Conservation (phyloP, 176 grass and related monocot species). For the Carex scoparia region DNA sequence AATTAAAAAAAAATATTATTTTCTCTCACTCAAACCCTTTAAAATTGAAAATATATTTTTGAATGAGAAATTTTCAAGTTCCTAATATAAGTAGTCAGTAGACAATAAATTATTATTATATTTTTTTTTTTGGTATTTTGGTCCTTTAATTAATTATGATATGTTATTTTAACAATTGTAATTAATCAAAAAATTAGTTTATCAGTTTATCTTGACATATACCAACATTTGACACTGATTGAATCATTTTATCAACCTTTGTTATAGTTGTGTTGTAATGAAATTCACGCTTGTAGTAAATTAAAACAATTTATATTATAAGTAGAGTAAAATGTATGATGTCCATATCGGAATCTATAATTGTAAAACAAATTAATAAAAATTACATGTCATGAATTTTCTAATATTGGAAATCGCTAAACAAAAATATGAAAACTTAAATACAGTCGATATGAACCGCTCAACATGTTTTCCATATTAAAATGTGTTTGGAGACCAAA, state of each 20-base stretch:
- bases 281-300: not conserved
- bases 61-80: not conserved
- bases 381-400: not conserved
- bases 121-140: not conserved
- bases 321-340: not conserved
- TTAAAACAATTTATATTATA: not conserved
- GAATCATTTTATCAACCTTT: not conserved
- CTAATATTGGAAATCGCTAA: not conserved
- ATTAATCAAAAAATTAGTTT: not conserved
- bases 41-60: not conserved
- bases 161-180: not conserved
- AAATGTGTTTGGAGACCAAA: no score
- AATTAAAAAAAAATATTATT: not conserved
- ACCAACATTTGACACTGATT: not conserved
- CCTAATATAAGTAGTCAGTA: not conserved
- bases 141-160: not conserved
- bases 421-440: not conserved
- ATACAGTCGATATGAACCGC: no score
- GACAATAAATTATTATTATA: not conserved
- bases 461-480: no score
- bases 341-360: not conserved
- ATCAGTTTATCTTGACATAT: no score
- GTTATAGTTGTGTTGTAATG: not conserved
- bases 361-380: not conserved
- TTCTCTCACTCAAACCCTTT: not conserved